Evolutionary conservation across 2,329 filamentous ascomycete species (phyloP).

Genomic region (Lachnellula hyalina): DNA sequence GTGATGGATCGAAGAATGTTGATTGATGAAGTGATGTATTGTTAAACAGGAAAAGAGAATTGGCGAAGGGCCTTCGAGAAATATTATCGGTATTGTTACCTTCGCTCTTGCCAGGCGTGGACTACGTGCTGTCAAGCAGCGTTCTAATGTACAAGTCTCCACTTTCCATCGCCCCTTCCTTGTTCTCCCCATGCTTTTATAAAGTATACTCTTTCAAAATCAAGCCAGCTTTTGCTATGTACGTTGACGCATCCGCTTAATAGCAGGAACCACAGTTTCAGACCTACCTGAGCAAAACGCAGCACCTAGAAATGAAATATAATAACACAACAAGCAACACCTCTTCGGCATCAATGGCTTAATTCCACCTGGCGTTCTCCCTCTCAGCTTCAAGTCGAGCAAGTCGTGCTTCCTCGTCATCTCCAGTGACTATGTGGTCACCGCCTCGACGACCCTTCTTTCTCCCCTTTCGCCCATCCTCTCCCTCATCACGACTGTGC

Average conservation of each 20-base stretch:
- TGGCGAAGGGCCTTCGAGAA: background rate
- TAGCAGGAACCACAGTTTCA: too few relatives aligned
- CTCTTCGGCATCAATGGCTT: background rate
- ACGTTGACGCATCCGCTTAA: background rate
- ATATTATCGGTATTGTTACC: background rate
- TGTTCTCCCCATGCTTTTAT: background rate
- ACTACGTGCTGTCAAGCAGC: background rate
- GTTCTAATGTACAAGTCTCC: background rate
- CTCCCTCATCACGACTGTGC: slow-evolving; percentile 41
- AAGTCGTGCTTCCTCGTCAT: slow-evolving; percentile 31
- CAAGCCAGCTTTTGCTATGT: background rate
- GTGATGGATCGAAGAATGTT: background rate
- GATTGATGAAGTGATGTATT: background rate
- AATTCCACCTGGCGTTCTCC: slow-evolving; percentile 40
- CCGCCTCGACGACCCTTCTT: slow-evolving; percentile 34
- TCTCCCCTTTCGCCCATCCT: slow-evolving; percentile 40
- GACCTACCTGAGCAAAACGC: too few relatives aligned
- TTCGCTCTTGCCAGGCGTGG: background rate
- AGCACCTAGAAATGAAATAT: background rate
- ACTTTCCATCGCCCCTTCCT: background rate
- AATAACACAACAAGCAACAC: background rate
- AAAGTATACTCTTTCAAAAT: background rate
- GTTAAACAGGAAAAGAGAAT: background rate
- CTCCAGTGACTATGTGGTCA: slow-evolving; percentile 18
- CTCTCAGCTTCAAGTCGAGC: slow-evolving; percentile 53